Conservation (phyloP, 164 flowering plant species). For the Hamamelis virginiana region DNA sequence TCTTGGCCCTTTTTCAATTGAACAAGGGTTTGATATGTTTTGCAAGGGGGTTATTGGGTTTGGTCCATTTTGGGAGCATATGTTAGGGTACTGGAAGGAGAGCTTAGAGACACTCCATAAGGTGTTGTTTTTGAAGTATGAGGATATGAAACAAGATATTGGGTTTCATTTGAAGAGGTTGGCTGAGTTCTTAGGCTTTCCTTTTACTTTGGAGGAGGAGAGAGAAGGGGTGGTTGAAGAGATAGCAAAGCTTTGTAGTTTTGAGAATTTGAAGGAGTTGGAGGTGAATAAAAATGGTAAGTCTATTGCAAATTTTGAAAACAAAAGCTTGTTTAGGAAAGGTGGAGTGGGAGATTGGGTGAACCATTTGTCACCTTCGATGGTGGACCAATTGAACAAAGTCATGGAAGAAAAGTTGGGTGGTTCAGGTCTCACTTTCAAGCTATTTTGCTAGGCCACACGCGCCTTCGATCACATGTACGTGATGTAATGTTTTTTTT, state of each 20-base stretch:
- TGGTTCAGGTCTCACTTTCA: no score
- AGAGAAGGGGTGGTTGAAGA: slow-evolving; percentile 28
- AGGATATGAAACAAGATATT: slow-evolving; percentile 35
- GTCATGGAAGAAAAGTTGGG: no score
- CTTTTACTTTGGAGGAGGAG: slow-evolving; percentile 29
- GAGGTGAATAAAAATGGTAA: slow-evolving; percentile 44
- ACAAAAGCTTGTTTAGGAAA: slow-evolving; percentile 42
- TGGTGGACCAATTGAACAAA: no score
- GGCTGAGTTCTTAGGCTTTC: slow-evolving; percentile 29
- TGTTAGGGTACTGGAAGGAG: slow-evolving; percentile 47
- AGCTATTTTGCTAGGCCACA: no score
- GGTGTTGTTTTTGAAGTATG: slow-evolving; percentile 45
- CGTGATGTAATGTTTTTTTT: no score
- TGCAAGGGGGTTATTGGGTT: slow-evolving; percentile 33
- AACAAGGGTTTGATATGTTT: slow-evolving; percentile 42
- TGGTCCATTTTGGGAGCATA: slow-evolving; percentile 53
- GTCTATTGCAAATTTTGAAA: slow-evolving; percentile 30
- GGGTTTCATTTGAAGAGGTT: slow-evolving; percentile 21
- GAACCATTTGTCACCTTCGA: slow-evolving; percentile 31
- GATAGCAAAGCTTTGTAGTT: slow-evolving; percentile 35
- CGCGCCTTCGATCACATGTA: no score
- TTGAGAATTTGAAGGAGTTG: slow-evolving; percentile 36
- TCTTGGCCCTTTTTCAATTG: slow-evolving; percentile 15
- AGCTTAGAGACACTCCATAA: slow-evolving; percentile 33
- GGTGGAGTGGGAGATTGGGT: slow-evolving; percentile 49